Percentiles rank a stretch among this genome's conserved stretches.
Evolutionary conservation across 306 rosid species (phyloP).

Genomic region (Glycine soja): DNA sequence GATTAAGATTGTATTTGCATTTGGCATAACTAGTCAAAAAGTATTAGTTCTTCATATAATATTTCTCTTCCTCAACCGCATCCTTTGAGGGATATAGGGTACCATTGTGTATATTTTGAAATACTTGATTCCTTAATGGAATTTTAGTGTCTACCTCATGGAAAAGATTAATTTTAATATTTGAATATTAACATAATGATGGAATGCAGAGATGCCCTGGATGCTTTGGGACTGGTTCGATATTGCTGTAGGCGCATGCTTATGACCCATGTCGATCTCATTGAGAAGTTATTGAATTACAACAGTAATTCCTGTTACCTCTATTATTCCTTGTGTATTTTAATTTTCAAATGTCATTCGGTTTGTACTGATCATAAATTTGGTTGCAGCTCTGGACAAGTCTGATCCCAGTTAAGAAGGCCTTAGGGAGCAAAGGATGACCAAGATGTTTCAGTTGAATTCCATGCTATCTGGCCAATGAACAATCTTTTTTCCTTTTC

Average conservation of each 20-base stretch:
- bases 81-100: not conserved
- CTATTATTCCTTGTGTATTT: not conserved
- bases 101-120: not conserved
- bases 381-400: conserved; percentile 75
- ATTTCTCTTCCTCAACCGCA: not conserved
- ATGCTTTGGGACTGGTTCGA: conserved; percentile 90
- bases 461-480: not conserved
- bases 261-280: conserved; percentile 97
- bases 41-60: not conserved
- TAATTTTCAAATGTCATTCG: not conserved
- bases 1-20: not conserved
- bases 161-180: conserved; percentile 23
- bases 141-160: not conserved
- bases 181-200: conserved; percentile 48
- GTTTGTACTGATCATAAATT: conserved; percentile 25
- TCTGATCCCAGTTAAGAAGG: conserved; percentile 59
- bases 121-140: not conserved
- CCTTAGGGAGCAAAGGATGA: conserved; percentile 21
- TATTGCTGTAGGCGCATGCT: conserved; percentile 97
- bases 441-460: conserved; percentile 34
- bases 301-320: conserved; percentile 61
- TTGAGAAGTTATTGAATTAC: conserved; percentile 96
- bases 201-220: conserved; percentile 84
- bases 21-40: conserved; percentile 16
- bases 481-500: conserved; percentile 15